Evolutionary conservation across 805 yeast species (phyloP).

Genomic region (Candida sanyiensis): DNA sequence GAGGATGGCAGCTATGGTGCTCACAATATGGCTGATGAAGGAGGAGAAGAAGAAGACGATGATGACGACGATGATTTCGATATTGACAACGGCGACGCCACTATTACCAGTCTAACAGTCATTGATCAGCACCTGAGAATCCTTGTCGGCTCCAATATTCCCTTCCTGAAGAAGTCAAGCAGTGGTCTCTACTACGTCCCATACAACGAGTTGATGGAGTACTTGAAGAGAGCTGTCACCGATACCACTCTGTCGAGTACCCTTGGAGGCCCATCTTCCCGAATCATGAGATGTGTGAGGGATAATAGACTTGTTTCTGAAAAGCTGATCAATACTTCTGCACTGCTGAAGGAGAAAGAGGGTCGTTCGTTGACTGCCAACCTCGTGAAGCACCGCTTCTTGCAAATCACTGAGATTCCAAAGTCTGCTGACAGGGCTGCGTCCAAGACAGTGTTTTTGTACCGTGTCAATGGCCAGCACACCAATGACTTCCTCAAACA

Average conservation of each 20-base stretch:
- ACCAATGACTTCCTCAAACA: conserved; percentile 43
- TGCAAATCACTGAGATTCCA: conserved; percentile 92
- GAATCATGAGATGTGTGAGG: conserved; percentile 74
- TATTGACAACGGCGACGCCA: conserved; percentile 22
- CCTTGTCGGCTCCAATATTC: conserved; percentile 47
- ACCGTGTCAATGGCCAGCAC: conserved; percentile 57
- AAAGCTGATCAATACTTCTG: conserved; percentile 67
- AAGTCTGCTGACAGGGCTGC: conserved; percentile 90
- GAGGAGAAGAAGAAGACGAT: conserved; percentile 24
- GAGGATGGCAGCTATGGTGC: conserved; percentile 29
- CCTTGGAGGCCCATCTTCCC: conserved; percentile 59
- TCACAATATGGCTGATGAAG: conserved; percentile 12
- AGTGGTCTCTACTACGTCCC: conserved; percentile 61
- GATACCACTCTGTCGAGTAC: conserved; percentile 56
- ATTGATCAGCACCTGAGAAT: conserved; percentile 66
- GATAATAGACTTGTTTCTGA: conserved; percentile 73
- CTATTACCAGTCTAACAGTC: conserved; percentile 13
- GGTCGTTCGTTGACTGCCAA: conserved; percentile 67
- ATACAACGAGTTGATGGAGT: conserved; percentile 42
- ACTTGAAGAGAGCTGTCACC: conserved; percentile 43
- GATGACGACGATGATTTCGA: conserved; percentile 25
- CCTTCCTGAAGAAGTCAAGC: conserved; percentile 55
- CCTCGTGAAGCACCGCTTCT: conserved; percentile 60
- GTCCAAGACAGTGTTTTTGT: conserved; percentile 76
- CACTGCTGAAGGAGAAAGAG: conserved; percentile 70